phyloP scores from a whole-genome alignment of 2,329 filamentous ascomycete genomes.

The Waltergamsia citrina region DNA sequence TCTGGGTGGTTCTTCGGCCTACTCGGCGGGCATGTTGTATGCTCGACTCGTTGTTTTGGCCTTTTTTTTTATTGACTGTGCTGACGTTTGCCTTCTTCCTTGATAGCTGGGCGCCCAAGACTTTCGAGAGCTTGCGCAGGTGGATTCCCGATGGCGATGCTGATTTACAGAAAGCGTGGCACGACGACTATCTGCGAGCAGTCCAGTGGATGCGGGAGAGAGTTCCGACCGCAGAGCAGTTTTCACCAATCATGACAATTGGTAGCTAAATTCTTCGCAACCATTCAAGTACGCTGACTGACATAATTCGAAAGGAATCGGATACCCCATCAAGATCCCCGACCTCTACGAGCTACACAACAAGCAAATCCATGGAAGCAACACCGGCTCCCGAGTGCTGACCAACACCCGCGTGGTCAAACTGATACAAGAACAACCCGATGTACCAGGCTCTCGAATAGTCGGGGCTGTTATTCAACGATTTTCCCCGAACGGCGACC shows the following conservation, averaged over 20 bases:
- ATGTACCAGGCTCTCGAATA: neutral
- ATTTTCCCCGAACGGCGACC: neutral
- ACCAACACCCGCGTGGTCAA: constrained; percentile 1
- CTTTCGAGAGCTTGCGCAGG: neutral
- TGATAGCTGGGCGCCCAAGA: constrained; percentile 2
- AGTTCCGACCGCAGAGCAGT: neutral
- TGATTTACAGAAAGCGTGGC: constrained; percentile 1
- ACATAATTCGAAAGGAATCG: neutral
- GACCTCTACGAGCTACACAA: neutral
- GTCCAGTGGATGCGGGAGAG: constrained; percentile 3
- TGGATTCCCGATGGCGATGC: constrained; percentile 2
- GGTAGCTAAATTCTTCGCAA: neutral
- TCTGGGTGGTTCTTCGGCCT: constrained; percentile 2
- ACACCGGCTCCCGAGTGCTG: neutral
- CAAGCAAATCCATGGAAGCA: neutral
- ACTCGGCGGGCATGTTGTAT: constrained; percentile 4
- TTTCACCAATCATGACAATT: constrained; percentile 2
- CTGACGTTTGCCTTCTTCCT: neutral
- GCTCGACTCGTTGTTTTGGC: neutral
- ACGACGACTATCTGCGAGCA: neutral
- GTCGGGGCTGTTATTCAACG: neutral
- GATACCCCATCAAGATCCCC: constrained; percentile 3
- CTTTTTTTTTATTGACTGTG: too few species aligned
- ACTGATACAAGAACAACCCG: neutral
- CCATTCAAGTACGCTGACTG: neutral